Percentiles rank a stretch among this genome's conserved stretches.
phyloP scores from a whole-genome alignment of 2,329 filamentous ascomycete species.

The Zymoseptoria brevis region DNA sequence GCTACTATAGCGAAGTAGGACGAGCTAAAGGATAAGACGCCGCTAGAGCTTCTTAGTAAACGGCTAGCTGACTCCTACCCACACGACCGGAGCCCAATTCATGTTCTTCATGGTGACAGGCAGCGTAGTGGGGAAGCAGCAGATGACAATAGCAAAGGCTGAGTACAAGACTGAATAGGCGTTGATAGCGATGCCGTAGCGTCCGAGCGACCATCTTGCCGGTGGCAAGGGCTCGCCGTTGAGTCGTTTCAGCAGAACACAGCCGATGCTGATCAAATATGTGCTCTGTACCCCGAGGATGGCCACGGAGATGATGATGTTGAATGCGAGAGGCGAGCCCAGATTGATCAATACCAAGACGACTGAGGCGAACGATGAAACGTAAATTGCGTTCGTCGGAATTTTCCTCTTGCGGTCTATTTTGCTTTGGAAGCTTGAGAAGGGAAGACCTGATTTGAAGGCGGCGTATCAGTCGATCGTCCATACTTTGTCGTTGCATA shows the following conservation, averaged over 20 bases:
- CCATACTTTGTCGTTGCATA: not conserved
- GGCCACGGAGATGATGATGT: constrained; percentile 8
- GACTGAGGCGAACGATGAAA: constrained; percentile 11
- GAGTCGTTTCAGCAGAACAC: constrained; percentile 13
- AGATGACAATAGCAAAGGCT: constrained; percentile 7
- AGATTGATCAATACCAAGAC: constrained; percentile 16
- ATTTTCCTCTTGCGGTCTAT: constrained; percentile 14
- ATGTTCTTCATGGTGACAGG: constrained; percentile 9
- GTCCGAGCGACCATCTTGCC: constrained; percentile 20
- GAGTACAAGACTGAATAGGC: constrained; percentile 11
- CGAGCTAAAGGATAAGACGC: too few relatives aligned
- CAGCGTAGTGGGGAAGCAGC: constrained; percentile 14
- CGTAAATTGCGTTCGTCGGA: constrained; percentile 12
- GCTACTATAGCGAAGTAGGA: too few relatives aligned
- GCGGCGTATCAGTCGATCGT: not conserved
- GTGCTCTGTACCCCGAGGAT: constrained; percentile 16
- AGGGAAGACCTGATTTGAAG: constrained; percentile 1
- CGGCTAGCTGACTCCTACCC: constrained; percentile 8
- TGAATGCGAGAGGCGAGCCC: constrained; percentile 16
- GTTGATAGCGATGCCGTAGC: constrained; percentile 22
- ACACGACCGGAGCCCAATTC: constrained; percentile 17
- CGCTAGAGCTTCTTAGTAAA: too few relatives aligned
- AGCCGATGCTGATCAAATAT: constrained; percentile 18
- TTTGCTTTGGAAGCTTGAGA: constrained; percentile 11
- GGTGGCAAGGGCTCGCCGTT: constrained; percentile 15